Base-by-base conservation (phyloP, 192 early-diverging fungal genomes). In the Umbelopsis vinacea region DNA sequence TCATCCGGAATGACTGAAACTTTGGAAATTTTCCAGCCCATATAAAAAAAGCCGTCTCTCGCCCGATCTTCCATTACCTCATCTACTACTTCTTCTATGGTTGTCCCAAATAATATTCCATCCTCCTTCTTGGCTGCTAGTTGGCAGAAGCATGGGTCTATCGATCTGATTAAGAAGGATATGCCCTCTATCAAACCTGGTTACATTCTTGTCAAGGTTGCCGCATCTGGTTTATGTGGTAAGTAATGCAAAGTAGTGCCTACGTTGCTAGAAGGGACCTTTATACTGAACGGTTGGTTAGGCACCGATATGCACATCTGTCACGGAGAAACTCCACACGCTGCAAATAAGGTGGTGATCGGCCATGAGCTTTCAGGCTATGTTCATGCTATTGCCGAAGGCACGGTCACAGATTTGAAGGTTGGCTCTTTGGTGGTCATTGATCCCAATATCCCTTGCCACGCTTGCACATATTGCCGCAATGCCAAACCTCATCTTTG, bases 321-420 rank as follows among this genome's bases (percentile, higher is more conserved):
- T 66, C 76, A 80, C 33, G 85, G 83, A 43, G 85, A 86, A 67
- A 84, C 83, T n/a, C 85, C 85, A 24, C 80, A 84, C 22, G 85
- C 85, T 33, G 60, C 40, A 40, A 37, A 67, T 14, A 75, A 82
- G 9, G 80, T 82, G 11, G 80, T 82, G 8, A 82, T 86, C 38
- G 85, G 85, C 1, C 85, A 86, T 50, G 85, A 86, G 76, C 84
- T 86, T 68, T 73, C 83, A 37, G 85, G 85, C 0, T 75, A 79
- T 46, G 71, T 86, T 24, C 75, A 81, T 68, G 80, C 74, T 33
- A 80, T 86, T 46, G 80, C 78, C 29, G 50, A 73, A 12, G 72
- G 75, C n/a, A 78, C 79, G 0, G 33, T 11, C 12, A 79, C 85
- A 0, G 19, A 55, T 1, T 73, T 80, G 11, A 46, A 48, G 52